Evolutionary conservation across 257 asterid species (phyloP).

Genomic region (Fraxinus anomala): DNA sequence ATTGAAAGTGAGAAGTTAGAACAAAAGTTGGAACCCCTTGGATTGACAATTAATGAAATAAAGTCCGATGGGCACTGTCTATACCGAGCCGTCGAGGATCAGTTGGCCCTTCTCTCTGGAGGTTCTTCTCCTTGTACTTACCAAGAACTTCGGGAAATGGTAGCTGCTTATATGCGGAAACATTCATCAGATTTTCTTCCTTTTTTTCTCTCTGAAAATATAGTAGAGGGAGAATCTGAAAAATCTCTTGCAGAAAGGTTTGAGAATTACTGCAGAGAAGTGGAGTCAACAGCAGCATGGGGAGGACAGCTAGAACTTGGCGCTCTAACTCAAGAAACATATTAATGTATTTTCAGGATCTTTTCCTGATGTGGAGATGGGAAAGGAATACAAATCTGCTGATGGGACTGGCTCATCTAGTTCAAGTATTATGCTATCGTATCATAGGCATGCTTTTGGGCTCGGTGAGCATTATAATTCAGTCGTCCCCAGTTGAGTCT

Average conservation of each 20-base stretch:
- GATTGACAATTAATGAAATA: conserved; percentile 71
- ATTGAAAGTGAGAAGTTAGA: conserved; percentile 69
- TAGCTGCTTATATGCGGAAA: conserved; percentile 80
- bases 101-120: conserved; percentile 57
- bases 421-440: conserved; percentile 70
- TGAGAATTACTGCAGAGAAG: conserved; percentile 77
- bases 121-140: conserved; percentile 67
- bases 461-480: conserved; percentile 98
- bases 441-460: conserved; percentile 91
- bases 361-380: conserved; percentile 99
- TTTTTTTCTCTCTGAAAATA: conserved; percentile 68
- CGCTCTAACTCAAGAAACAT: conserved; percentile 83
- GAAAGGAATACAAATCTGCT: conserved; percentile 74
- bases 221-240: conserved; percentile 48
- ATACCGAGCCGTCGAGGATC: conserved; percentile 92
- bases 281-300: conserved; percentile 93
- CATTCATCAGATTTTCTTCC: conserved; percentile 72
- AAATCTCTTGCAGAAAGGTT: conserved; percentile 59
- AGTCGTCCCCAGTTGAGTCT: conserved; percentile 50
- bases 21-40: conserved; percentile 78
- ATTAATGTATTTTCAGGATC: conserved; percentile 81
- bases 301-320: conserved; percentile 97
- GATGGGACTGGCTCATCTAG: conserved; percentile 20
- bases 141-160: conserved; percentile 81
- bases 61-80: conserved; percentile 98